phyloP scores from a whole-genome alignment of 2,329 filamentous ascomycete genomes.

The Ceratocystis harringtonii region DNA sequence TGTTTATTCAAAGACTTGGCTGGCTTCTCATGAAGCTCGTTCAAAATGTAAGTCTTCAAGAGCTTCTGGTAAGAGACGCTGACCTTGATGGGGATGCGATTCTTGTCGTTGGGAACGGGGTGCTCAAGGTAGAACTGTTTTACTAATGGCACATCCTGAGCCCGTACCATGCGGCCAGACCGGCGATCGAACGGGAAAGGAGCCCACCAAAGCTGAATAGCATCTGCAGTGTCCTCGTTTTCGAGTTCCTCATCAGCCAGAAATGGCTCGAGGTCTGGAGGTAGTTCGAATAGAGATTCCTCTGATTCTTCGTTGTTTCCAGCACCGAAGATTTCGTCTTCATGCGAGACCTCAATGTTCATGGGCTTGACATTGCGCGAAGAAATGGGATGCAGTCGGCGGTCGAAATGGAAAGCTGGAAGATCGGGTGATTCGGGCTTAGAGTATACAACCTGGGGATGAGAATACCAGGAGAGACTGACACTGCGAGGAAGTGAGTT shows the following conservation, averaged over 20 bases:
- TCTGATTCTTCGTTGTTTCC: slow-evolving; percentile 60
- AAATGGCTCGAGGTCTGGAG: slow-evolving; percentile 70
- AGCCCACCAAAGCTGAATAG: slow-evolving; percentile 95
- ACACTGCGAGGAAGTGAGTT: slow-evolving; percentile 93
- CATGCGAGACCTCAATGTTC: slow-evolving; percentile 81
- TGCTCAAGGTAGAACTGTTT: slow-evolving; percentile 99
- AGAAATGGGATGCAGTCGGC: slow-evolving; percentile 94
- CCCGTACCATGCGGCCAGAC: slow-evolving; percentile 89
- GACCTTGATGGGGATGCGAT: slow-evolving; percentile 78
- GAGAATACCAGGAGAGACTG: slow-evolving; percentile 81
- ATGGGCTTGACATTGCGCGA: slow-evolving; percentile 86
- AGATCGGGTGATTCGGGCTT: slow-evolving; percentile 75
- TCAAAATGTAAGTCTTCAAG: slow-evolving; percentile 87
- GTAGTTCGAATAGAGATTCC: slow-evolving; percentile 74
- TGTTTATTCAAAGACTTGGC: slow-evolving; percentile 95
- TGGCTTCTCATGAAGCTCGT: slow-evolving; percentile 89
- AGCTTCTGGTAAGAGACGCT: slow-evolving; percentile 97
- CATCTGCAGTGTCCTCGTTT: slow-evolving; percentile 75
- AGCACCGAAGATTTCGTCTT: slow-evolving; percentile 80
- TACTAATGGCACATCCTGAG: slow-evolving; percentile 88
- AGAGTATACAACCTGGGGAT: slow-evolving; percentile 85
- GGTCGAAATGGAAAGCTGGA: slow-evolving; percentile 94
- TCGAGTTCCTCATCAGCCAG: slow-evolving; percentile 77
- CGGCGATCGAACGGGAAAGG: slow-evolving; percentile 90
- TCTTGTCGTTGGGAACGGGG: slow-evolving; percentile 44